phyloP scores from a whole-genome alignment of 305 asterid genomes.

The Galium porrigens region DNA sequence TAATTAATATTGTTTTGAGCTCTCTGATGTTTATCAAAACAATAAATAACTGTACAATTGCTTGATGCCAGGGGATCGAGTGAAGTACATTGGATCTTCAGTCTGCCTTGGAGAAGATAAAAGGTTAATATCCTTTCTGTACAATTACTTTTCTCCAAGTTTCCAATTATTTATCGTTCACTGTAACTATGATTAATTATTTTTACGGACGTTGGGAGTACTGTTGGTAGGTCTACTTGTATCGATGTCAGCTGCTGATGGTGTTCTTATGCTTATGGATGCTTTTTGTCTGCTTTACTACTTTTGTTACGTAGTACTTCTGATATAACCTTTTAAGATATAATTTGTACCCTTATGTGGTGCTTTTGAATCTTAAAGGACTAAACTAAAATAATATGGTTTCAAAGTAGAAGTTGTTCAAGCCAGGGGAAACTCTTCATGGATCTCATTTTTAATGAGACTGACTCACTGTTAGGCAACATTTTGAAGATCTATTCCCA shows the following conservation, averaged over 20 bases:
- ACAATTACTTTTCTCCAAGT: constrained; percentile 4
- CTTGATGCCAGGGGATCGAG: constrained; percentile 68
- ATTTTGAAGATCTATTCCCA: background rate
- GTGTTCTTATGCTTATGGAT: background rate
- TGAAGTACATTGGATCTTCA: constrained; percentile 69
- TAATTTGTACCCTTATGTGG: background rate
- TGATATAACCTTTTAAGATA: background rate
- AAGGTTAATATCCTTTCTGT: constrained; percentile 37
- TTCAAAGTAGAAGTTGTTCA: background rate
- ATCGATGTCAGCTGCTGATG: background rate
- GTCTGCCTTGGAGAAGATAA: constrained; percentile 43
- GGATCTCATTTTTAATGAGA: constrained; percentile 8
- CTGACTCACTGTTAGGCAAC: background rate
- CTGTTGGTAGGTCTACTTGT: background rate
- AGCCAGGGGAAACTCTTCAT: background rate
- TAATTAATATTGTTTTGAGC: background rate
- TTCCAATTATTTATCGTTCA: background rate
- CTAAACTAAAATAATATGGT: background rate
- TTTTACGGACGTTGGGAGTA: no score
- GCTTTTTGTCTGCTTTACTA: background rate
- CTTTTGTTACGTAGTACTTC: background rate
- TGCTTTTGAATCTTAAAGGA: constrained; percentile 3
- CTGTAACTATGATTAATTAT: no score
- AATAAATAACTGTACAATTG: constrained; percentile 8
- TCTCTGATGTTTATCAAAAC: constrained; percentile 3